Conservation (phyloP, 768 basidiomycete genomes). For the Rhodotorula kratochvilovae region DNA sequence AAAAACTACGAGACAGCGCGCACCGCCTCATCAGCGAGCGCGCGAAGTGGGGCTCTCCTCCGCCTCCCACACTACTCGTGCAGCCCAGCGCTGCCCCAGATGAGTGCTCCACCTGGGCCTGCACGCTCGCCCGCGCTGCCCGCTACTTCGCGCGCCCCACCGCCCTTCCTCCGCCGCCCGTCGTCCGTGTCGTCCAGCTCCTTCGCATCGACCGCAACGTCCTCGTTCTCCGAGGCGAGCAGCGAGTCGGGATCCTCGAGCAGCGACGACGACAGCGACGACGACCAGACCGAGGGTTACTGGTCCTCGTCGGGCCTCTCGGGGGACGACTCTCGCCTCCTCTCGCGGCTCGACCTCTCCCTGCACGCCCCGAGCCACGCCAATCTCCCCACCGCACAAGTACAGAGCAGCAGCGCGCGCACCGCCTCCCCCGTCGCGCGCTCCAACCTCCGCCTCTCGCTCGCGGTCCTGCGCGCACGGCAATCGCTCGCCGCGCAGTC, state of each 20-base stretch:
- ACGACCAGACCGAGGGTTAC: not conserved
- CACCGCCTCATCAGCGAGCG: not conserved
- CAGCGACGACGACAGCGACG: not conserved
- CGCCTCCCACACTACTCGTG: too few relatives aligned
- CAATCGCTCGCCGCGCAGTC: not conserved
- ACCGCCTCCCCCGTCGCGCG: not conserved
- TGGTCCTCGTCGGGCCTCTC: not conserved
- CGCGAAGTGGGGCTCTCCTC: too few relatives aligned
- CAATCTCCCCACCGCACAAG: too few relatives aligned
- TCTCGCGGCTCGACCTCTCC: not conserved
- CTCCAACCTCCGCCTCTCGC: slow-evolving; percentile 23
- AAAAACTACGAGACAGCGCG: not conserved
- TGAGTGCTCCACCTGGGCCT: not conserved
- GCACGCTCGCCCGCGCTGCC: too few relatives aligned
- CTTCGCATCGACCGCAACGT: not conserved
- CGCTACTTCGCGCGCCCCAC: not conserved
- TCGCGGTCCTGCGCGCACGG: slow-evolving; percentile 21
- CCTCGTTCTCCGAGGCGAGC: not conserved
- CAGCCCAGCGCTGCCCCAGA: not conserved
- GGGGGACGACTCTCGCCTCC: slow-evolving; percentile 5
- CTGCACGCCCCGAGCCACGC: not conserved
- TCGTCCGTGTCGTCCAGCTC: not conserved
- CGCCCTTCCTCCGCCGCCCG: not conserved
- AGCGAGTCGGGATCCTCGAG: too few relatives aligned
- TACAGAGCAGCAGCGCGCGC: not conserved